Conservation (phyloP, 148 eudicot genomes). For the Camellia lanceoleosa region DNA sequence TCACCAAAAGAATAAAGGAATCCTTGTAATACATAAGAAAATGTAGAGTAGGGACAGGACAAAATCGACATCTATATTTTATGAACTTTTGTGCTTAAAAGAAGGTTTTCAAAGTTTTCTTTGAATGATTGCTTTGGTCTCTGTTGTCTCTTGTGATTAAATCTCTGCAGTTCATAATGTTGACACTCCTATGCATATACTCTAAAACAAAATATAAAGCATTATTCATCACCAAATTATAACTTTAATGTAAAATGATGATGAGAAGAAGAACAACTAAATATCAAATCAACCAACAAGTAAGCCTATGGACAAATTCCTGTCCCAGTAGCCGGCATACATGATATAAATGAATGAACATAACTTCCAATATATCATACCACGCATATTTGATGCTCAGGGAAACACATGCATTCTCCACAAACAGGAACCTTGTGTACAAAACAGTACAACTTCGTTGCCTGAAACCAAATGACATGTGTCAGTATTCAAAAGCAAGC, state of each 20-base stretch:
- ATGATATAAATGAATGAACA: neutral
- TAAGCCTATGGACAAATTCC: neutral
- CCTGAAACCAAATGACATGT: slow-evolving; percentile 46
- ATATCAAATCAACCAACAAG: neutral
- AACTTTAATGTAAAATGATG: neutral
- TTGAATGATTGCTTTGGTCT: too few species aligned
- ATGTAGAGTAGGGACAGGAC: neutral
- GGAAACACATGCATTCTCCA: slow-evolving; percentile 97
- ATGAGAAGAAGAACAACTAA: neutral
- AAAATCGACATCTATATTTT: neutral
- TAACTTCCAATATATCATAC: slow-evolving; percentile 35
- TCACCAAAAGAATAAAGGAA: too few species aligned
- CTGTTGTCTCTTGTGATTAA: neutral
- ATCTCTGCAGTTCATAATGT: neutral
- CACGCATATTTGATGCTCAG: slow-evolving; percentile 98
- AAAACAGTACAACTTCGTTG: slow-evolving; percentile 92
- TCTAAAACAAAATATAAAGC: neutral
- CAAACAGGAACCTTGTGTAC: slow-evolving; percentile 99
- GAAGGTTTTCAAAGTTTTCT: neutral
- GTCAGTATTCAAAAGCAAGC: neutral
- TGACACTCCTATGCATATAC: neutral
- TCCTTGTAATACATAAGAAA: too few species aligned
- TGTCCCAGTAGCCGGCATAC: neutral
- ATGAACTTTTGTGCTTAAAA: neutral
- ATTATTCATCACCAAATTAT: neutral